Evolutionary conservation across 2,329 filamentous ascomycete genomes (phyloP).

Genomic region (Cercospora zeina): DNA sequence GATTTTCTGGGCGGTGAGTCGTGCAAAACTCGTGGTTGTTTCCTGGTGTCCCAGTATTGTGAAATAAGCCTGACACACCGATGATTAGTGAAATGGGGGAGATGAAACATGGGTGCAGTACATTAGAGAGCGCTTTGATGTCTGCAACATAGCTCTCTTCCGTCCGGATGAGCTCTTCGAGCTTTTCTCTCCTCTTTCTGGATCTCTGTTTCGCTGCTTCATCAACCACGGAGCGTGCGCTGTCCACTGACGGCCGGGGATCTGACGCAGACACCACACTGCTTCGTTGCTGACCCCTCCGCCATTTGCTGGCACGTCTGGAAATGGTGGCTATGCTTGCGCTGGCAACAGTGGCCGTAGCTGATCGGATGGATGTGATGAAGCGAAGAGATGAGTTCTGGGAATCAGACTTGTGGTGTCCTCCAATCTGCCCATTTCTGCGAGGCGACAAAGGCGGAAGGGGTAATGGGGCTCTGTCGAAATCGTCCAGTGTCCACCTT

Average conservation of each 20-base stretch:
- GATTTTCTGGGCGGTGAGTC: conserved; percentile 35
- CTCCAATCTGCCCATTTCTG: conserved; percentile 11
- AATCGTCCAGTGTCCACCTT: conserved; percentile 43
- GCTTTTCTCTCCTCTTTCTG: conserved; percentile 71
- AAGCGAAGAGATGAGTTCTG: conserved; percentile 76
- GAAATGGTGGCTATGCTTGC: conserved; percentile 67
- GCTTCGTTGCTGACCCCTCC: conserved; percentile 60
- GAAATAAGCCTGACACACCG: conserved; percentile 45
- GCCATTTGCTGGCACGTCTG: conserved; percentile 56
- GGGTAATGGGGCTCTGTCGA: conserved; percentile 28
- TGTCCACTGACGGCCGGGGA: conserved; percentile 64
- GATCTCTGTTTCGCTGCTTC: conserved; percentile 70
- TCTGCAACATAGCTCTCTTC: conserved; percentile 89
- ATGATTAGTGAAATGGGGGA: conserved; percentile 2
- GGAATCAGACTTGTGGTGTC: conserved; percentile 52
- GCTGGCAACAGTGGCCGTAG: conserved; percentile 73
- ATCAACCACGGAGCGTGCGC: conserved; percentile 57
- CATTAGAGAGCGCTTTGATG: conserved; percentile 81
- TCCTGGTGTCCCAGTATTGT: conserved; percentile 41
- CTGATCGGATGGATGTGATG: conserved; percentile 77
- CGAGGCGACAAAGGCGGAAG: conserved; percentile 18
- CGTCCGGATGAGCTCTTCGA: conserved; percentile 82
- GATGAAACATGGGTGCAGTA: conserved; percentile 47
- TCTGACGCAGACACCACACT: conserved; percentile 64
- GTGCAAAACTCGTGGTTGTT: conserved; percentile 32